Percentiles rank a stretch among this genome's conserved stretches.
phyloP scores from a whole-genome alignment of 768 basidiomycete species.

The Pulveroboletus sp. region DNA sequence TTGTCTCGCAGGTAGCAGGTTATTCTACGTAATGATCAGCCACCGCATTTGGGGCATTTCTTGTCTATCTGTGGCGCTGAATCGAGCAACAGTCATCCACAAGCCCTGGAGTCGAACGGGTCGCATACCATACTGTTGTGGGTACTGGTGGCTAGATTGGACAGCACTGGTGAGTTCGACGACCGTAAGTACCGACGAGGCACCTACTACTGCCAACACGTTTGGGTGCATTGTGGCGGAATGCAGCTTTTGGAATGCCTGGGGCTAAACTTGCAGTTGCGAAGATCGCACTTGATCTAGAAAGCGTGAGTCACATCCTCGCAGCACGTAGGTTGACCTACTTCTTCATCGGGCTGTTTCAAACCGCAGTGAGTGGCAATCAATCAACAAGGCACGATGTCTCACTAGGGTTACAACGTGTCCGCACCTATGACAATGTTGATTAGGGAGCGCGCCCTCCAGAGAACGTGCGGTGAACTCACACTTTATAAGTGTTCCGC shows the following conservation, averaged over 20 bases:
- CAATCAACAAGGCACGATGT: background rate
- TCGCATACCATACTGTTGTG: constrained; percentile 57
- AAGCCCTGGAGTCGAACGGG: constrained; percentile 5
- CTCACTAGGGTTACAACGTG: constrained; percentile 49
- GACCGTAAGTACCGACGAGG: background rate
- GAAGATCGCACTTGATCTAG: constrained; percentile 60
- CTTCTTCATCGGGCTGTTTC: constrained; percentile 56
- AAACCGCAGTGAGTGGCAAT: constrained; percentile 5
- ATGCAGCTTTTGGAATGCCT: constrained; percentile 47
- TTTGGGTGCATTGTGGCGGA: constrained; percentile 47
- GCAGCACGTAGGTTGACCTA: constrained; percentile 13
- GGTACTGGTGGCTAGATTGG: constrained; percentile 48
- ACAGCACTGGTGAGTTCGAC: constrained; percentile 9
- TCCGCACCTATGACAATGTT: constrained; percentile 40
- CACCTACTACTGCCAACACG: constrained; percentile 71
- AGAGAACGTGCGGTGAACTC: constrained; percentile 16
- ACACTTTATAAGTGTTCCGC: constrained; percentile 51
- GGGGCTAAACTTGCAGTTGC: constrained; percentile 60
- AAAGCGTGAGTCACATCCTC: constrained; percentile 10
- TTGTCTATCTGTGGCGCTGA: constrained; percentile 57
- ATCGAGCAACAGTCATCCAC: constrained; percentile 9
- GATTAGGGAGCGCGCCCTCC: constrained; percentile 1
- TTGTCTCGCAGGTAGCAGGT: constrained; percentile 3
- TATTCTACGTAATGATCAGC: constrained; percentile 14
- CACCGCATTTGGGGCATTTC: constrained; percentile 43